Evolutionary conservation across 2,329 filamentous ascomycete genomes (phyloP).

Genomic region (Phialemoniopsis sp.): DNA sequence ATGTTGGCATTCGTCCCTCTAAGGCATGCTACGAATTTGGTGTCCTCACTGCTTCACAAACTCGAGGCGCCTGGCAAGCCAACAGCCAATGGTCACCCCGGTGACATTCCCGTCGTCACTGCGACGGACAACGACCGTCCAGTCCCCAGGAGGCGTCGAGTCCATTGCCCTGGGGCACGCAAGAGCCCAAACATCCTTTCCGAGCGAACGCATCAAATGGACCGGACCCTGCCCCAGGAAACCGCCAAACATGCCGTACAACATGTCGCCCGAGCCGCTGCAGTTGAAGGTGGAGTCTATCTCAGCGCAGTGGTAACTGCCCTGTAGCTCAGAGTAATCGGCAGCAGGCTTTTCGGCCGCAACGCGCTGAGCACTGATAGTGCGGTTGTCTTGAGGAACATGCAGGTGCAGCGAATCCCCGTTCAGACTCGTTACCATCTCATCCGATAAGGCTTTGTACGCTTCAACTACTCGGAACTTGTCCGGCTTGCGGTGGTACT

Average conservation of each 20-base stretch:
- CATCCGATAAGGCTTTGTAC: slow-evolving; percentile 13
- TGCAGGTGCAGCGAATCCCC: slow-evolving; percentile 20
- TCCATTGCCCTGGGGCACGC: slow-evolving; percentile 33
- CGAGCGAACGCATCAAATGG: slow-evolving; percentile 29
- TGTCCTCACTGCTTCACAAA: neutral
- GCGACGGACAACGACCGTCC: slow-evolving; percentile 31
- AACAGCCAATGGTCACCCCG: slow-evolving; percentile 30
- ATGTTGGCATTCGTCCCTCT: too few species aligned
- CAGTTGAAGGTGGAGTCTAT: slow-evolving; percentile 29
- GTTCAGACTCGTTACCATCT: slow-evolving; percentile 20
- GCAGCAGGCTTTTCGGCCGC: too few species aligned
- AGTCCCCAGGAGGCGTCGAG: slow-evolving; percentile 33
- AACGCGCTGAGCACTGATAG: slow-evolving; percentile 11
- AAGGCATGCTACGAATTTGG: too few species aligned
- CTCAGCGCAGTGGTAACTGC: slow-evolving; percentile 28
- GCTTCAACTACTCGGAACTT: slow-evolving; percentile 10
- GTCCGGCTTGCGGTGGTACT: slow-evolving; percentile 19
- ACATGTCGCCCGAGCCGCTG: slow-evolving; percentile 22
- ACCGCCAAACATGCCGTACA: slow-evolving; percentile 37
- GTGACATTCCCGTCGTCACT: slow-evolving; percentile 14
- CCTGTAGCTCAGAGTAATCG: slow-evolving; percentile 6
- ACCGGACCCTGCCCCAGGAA: slow-evolving; percentile 31
- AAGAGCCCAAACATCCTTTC: slow-evolving; percentile 31
- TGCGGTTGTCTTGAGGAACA: slow-evolving; percentile 19
- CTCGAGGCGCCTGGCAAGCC: slow-evolving; percentile 26